Percentiles rank a stretch among this genome's conserved stretches.
Evolutionary conservation across 805 yeast species (phyloP).

Genomic region (Candida wancherniae): DNA sequence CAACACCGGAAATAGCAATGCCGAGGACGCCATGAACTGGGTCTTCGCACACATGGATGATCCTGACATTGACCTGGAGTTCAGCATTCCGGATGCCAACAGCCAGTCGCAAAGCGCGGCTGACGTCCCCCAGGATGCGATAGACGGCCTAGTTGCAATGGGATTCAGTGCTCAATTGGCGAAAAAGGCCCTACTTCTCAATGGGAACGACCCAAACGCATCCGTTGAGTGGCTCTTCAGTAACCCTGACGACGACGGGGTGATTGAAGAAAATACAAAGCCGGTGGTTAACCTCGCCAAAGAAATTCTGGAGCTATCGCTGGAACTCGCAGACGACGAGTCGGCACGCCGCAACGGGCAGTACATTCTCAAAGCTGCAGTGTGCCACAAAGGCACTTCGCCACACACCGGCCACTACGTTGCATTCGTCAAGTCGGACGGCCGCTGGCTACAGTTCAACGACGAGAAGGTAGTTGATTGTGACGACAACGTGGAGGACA

Average conservation of each 20-base stretch:
- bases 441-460: conserved; percentile 74
- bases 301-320: conserved; percentile 16
- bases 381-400: conserved; percentile 87
- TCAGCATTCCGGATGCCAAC: conserved; percentile 22
- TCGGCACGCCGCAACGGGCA: conserved; percentile 2
- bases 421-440: conserved; percentile 52
- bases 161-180: conserved; percentile 69
- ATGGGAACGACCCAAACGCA: conserved; percentile 57
- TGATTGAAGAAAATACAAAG: conserved; percentile 28
- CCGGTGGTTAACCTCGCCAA: conserved; percentile 26
- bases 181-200: conserved; percentile 64
- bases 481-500: conserved; percentile 39
- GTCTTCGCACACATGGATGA: conserved; percentile 86
- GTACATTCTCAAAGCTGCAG: conserved; percentile 56
- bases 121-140: conserved; percentile 31
- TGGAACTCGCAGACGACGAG: conserved; percentile 14
- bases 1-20: conserved; percentile 59
- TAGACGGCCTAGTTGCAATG: conserved; percentile 59
- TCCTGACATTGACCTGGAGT: conserved; percentile 64
- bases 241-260: conserved; percentile 76
- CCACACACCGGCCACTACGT: conserved; percentile 94
- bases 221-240: conserved; percentile 90
- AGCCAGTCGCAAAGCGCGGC: conserved; percentile 5
- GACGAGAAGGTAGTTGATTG: conserved; percentile 81
- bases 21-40: conserved; percentile 87